Percentiles rank a stretch among this genome's conserved stretches.
Evolutionary conservation across 2,329 filamentous ascomycete genomes (phyloP).

Genomic region (Lachnellula suecica): DNA sequence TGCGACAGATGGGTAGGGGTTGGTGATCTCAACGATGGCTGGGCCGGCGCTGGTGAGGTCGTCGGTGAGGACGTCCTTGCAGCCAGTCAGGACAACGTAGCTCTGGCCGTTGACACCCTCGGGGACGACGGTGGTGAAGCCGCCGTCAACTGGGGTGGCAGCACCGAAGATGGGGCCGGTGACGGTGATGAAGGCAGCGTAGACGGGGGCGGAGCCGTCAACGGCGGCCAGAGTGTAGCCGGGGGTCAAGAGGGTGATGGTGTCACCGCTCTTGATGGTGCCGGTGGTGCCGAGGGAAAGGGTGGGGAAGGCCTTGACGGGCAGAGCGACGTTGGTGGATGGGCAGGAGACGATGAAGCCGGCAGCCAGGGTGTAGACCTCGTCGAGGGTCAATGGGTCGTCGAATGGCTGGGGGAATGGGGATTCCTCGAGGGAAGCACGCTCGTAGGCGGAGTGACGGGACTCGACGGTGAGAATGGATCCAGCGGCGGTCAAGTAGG

Average conservation of each 20-base stretch:
- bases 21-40: constrained; percentile 31
- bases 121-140: constrained; percentile 31
- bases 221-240: constrained; percentile 23
- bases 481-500: constrained; percentile 59
- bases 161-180: constrained; percentile 36
- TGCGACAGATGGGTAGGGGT: constrained; percentile 8
- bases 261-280: constrained; percentile 20
- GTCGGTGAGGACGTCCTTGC: constrained; percentile 35
- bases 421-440: constrained; percentile 44
- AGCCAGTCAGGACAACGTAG: constrained; percentile 39
- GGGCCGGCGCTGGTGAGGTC: constrained; percentile 38
- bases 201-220: constrained; percentile 27
- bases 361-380: constrained; percentile 64
- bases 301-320: constrained; percentile 58
- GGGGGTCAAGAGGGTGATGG: constrained; percentile 28
- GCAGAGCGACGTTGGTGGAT: constrained; percentile 38
- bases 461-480: constrained; percentile 65
- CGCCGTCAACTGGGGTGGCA: constrained; percentile 25
- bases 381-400: constrained; percentile 54
- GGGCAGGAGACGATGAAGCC: constrained; percentile 56
- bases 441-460: constrained; percentile 62
- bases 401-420: constrained; percentile 63
- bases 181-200: constrained; percentile 39
- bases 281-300: constrained; percentile 34
- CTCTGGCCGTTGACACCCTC: constrained; percentile 37